Evolutionary conservation across 2,329 filamentous ascomycete genomes (phyloP).

Genomic region (Sordariomycetes sp.): DNA sequence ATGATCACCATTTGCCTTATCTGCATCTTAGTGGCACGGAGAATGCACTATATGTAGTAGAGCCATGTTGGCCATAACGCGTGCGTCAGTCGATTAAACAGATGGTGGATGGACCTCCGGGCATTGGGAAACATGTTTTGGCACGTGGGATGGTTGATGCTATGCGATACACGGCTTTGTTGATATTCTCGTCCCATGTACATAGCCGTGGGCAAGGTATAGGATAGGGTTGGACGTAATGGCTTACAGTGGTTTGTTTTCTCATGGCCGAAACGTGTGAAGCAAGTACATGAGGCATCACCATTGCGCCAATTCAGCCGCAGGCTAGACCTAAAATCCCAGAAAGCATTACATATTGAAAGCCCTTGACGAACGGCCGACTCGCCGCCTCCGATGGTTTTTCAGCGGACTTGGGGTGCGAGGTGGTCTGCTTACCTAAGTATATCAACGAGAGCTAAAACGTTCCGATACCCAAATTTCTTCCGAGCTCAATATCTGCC

Average conservation of each 20-base stretch:
- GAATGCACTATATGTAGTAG: conserved; percentile 32
- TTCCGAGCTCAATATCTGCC: neutral
- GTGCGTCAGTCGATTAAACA: no score
- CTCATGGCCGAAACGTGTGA: neutral
- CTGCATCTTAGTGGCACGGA: conserved; percentile 34
- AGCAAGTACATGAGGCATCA: neutral
- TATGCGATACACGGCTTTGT: neutral
- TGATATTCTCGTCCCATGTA: neutral
- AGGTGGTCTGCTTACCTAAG: neutral
- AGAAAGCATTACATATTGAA: neutral
- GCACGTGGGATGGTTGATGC: neutral
- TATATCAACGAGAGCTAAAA: neutral
- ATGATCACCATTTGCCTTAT: conserved; percentile 42
- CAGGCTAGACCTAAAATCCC: neutral
- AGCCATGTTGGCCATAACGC: no score
- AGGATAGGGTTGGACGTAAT: neutral
- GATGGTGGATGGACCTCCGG: no score
- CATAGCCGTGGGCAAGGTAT: neutral
- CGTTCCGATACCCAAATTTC: neutral
- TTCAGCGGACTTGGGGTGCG: no score
- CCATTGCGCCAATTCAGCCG: neutral
- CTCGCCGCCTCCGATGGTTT: no score
- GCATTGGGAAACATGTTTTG: neutral
- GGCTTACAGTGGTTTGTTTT: neutral
- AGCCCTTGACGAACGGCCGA: no score